phyloP scores from a whole-genome alignment of 257 asterid species.

The Solanum sitiens region DNA sequence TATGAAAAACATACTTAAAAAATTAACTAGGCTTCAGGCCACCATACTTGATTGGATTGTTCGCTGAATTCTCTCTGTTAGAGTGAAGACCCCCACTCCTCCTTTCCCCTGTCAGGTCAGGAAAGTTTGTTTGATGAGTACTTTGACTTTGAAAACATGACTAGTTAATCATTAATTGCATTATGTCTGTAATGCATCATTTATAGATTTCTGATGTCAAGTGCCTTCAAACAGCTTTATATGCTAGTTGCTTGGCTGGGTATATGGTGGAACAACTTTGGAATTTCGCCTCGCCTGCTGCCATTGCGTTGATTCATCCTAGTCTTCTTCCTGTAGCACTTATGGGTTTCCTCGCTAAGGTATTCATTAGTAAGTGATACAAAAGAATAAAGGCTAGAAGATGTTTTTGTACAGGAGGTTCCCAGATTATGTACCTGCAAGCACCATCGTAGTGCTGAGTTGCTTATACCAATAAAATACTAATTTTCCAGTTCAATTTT shows the following conservation, averaged over 20 bases:
- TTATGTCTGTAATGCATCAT: not conserved
- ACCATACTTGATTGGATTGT: not conserved
- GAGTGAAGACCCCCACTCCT: not conserved
- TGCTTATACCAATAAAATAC: not conserved
- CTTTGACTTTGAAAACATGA: not conserved
- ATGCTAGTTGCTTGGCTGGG: slow-evolving; percentile 92
- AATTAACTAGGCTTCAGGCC: not conserved
- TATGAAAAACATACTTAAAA: not conserved
- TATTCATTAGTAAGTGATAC: slow-evolving; percentile 7
- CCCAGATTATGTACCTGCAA: not conserved
- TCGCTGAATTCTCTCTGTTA: not conserved
- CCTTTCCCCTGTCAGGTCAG: not conserved
- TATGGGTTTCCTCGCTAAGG: slow-evolving; percentile 78
- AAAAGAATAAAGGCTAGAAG: not conserved
- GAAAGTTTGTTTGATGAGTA: not conserved
- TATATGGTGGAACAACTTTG: slow-evolving; percentile 95
- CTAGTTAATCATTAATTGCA: not conserved
- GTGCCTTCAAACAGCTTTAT: slow-evolving; percentile 45
- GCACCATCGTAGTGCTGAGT: not conserved
- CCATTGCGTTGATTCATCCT: slow-evolving; percentile 83
- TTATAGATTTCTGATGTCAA: slow-evolving; percentile 2
- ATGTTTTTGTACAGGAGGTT: not conserved
- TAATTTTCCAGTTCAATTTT: not conserved
- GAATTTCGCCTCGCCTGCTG: slow-evolving; percentile 94
- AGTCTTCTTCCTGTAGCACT: slow-evolving; percentile 97